These are phyloP conservation scores for Xylaria sp. DNA, from an alignment of 2,329 filamentous ascomycete genomes.

Conservation along the genomic window DNA sequence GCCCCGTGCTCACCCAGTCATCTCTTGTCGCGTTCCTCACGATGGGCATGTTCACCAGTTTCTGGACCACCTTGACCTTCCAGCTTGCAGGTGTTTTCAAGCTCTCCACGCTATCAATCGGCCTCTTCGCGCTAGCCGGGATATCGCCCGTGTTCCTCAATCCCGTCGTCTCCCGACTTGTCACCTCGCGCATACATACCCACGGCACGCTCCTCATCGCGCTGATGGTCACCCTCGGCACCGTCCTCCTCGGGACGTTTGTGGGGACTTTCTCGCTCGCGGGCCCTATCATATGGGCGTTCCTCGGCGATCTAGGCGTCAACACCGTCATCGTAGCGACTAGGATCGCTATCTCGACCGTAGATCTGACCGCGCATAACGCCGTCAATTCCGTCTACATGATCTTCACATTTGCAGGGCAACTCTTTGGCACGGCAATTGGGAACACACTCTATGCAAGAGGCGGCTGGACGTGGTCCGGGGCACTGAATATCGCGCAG, in stretches of 20 bases:
- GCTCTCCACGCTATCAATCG: slow-evolving; percentile 43
- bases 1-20: slow-evolving; percentile 76
- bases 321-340: slow-evolving; percentile 49
- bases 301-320: slow-evolving; percentile 49
- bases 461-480: slow-evolving; percentile 48
- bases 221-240: slow-evolving; percentile 35
- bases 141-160: slow-evolving; percentile 47
- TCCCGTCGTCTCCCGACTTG: slow-evolving; percentile 42
- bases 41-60: slow-evolving; percentile 61
- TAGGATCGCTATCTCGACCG: slow-evolving; percentile 47
- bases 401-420: slow-evolving; percentile 49
- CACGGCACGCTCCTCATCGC: slow-evolving; percentile 44
- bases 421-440: slow-evolving; percentile 49
- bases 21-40: slow-evolving; percentile 73
- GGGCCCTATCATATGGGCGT: slow-evolving; percentile 49
- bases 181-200: slow-evolving; percentile 44
- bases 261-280: slow-evolving; percentile 49
- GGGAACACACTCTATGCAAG: slow-evolving; percentile 49
- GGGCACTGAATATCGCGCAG: slow-evolving; percentile 48
- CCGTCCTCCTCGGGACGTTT: slow-evolving; percentile 47
- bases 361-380: slow-evolving; percentile 49
- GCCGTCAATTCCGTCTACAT: slow-evolving; percentile 53
- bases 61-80: slow-evolving; percentile 58
- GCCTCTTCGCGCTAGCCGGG: slow-evolving; percentile 46
- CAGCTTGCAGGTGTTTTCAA: slow-evolving; percentile 46